phyloP scores from a whole-genome alignment of 2,329 filamentous ascomycete genomes.

The Talaromyces atroroseus region DNA sequence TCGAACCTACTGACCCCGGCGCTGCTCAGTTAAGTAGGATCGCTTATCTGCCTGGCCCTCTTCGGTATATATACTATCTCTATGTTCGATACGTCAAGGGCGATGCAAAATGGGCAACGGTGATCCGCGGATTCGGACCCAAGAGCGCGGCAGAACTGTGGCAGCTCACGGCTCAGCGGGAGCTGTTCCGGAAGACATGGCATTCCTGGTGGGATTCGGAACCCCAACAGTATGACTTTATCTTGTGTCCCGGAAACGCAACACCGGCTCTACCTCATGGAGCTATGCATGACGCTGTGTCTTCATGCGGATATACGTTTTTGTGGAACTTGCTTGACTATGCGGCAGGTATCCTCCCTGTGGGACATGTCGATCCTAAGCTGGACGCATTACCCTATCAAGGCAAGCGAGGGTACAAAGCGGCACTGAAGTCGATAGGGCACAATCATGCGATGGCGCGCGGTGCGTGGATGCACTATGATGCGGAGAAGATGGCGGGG shows the following conservation, averaged over 20 bases:
- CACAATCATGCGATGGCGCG: constrained; percentile 69
- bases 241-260: constrained; percentile 80
- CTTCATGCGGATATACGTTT: constrained; percentile 88
- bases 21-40: constrained; percentile 69
- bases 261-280: constrained; percentile 83
- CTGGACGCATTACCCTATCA: constrained; percentile 56
- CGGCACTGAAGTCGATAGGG: constrained; percentile 30
- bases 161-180: constrained; percentile 70
- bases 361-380: constrained; percentile 71
- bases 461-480: constrained; percentile 81
- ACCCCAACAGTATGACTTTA: constrained; percentile 66
- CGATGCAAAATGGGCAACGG: constrained; percentile 70
- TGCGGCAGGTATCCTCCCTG: constrained; percentile 71
- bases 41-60: constrained; percentile 64
- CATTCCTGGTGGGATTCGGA: constrained; percentile 78
- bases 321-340: constrained; percentile 93
- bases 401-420: constrained; percentile 41
- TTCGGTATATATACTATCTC: constrained; percentile 82
- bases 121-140: constrained; percentile 66
- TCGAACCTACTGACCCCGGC: constrained; percentile 75
- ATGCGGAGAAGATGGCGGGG: constrained; percentile 76
- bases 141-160: constrained; percentile 76
- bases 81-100: constrained; percentile 79
- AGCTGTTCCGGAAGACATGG: constrained; percentile 71
- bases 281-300: constrained; percentile 78